Conservation (phyloP, 2,329 filamentous ascomycete genomes). For the Stachybotrys elegans region DNA sequence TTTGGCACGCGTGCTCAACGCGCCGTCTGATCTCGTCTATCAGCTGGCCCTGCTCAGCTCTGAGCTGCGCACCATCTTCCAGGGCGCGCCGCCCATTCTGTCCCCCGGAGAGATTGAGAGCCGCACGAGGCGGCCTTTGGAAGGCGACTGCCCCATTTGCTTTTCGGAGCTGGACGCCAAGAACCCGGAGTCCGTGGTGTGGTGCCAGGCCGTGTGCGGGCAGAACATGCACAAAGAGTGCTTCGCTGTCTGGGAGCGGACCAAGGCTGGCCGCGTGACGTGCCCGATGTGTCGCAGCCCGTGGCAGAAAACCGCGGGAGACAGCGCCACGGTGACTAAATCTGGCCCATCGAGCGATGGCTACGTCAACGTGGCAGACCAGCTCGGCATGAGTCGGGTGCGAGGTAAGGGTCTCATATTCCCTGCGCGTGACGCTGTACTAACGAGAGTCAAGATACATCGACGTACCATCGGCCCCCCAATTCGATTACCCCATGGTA, state of each 20-base stretch:
- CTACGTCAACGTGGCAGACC: conserved; percentile 56
- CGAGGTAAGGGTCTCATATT: conserved; percentile 45
- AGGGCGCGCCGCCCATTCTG: conserved; percentile 45
- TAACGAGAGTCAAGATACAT: no score
- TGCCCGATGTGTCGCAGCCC: conserved; percentile 57
- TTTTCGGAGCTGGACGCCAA: conserved; percentile 39
- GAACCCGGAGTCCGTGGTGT: conserved; percentile 36
- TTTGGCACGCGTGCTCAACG: conserved; percentile 54
- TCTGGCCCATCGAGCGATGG: conserved; percentile 39
- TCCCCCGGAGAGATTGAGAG: conserved; percentile 18
- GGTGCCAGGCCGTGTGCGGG: conserved; percentile 46
- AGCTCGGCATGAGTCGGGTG: conserved; percentile 51
- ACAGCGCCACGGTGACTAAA: conserved; percentile 38
- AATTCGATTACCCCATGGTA: no score
- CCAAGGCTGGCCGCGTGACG: conserved; percentile 40
- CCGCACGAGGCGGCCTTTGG: conserved; percentile 40
- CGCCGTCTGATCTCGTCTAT: conserved; percentile 50
- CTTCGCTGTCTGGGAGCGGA: conserved; percentile 49
- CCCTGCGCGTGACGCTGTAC: no score
- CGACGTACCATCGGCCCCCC: not conserved
- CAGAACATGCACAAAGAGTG: conserved; percentile 52
- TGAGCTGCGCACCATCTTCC: conserved; percentile 57
- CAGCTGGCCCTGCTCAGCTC: conserved; percentile 55
- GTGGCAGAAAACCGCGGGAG: conserved; percentile 44
- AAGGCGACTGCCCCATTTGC: conserved; percentile 55